Evolutionary conservation across 1,139 yeast genomes (phyloP), one percentile per base, ranked within the genome.

Genomic region (Geotrichum fermentans): DNA sequence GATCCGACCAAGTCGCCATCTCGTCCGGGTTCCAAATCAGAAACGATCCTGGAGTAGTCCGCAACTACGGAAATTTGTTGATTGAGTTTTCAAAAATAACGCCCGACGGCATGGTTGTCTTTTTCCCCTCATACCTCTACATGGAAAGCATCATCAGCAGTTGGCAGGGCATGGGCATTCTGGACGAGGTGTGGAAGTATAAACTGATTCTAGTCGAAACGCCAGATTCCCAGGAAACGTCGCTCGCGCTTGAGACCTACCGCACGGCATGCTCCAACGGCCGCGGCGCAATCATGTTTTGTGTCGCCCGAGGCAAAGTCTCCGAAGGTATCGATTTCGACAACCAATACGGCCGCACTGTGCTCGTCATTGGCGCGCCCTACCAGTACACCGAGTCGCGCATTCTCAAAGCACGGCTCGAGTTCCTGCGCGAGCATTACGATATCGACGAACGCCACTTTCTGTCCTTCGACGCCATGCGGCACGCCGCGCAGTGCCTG

Each of bases 321-420:
- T 86, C 96, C 1, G 99, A 92, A 70, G 99, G 99, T 54, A 92
- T 92, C 60, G 99, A 92, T 88, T 92, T 92, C 71, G 98, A 94
- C 64, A 97, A 92, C 66, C 98, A 92, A 58, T 92, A 87, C 66
- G 99, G 98, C 14, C 80, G 99, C 61, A 88, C 98, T 0, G 99
- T 92, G 56, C 74, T 92, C 56, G 90, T 92, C 97, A 90, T 94
- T 69, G 99, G 99, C 57, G 94, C 92, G 56, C 99, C 99, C 0
- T 92, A 90, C 75, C 99, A 92, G 73, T 92, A 92, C 67, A 94
- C 99, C 0, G 98, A 92, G 64, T 89, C 97, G 8, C 81, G 98
- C 62, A 92, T 92, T 54, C 73, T 92, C 58, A 94, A 92, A 61
- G 98, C 99, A 0, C 78, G 98, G 51, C 73, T 92, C 47, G 98